Conservation (phyloP, 352 stramenopile genomes). For the Globisporangium perplexum region DNA sequence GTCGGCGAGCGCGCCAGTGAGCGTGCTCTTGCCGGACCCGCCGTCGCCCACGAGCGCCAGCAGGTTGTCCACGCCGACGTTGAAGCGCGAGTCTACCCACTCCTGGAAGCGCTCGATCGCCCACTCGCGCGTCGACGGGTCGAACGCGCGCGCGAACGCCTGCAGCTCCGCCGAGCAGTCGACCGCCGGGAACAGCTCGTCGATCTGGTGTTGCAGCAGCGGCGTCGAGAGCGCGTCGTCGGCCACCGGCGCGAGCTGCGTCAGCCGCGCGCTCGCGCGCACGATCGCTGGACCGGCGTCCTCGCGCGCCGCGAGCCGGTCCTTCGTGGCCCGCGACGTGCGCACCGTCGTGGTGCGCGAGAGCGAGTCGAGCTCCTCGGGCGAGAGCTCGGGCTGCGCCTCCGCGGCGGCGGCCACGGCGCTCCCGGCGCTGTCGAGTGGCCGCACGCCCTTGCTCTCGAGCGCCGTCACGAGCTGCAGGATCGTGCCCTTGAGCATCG, state of each 20-base stretch:
- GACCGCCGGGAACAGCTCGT: conserved; percentile 80
- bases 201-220: conserved; percentile 60
- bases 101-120: conserved; percentile 61
- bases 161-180: conserved; percentile 51
- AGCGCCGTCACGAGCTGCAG: conserved; percentile 41
- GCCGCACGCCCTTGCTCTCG: conserved; percentile 17
- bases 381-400: conserved; percentile 23
- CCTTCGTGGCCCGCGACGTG: conserved; percentile 40
- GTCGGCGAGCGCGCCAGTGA: conserved; percentile 45
- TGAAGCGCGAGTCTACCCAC: conserved; percentile 72
- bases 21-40: conserved; percentile 65
- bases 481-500: conserved; percentile 76
- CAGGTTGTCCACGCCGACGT: conserved; percentile 46
- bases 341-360: conserved; percentile 39
- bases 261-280: conserved; percentile 35
- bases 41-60: conserved; percentile 65
- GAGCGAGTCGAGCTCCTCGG: conserved; percentile 35
- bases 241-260: conserved; percentile 57
- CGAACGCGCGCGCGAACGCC: conserved; percentile 29
- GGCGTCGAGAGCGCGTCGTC: conserved; percentile 65
- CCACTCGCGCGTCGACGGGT: conserved; percentile 55
- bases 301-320: conserved; percentile 32
- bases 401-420: conserved; percentile 9
- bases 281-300: conserved; percentile 19
- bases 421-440: conserved; percentile 11